Conservation (phyloP, 2,329 filamentous ascomycete species). For the Aspergillus phoenicis region DNA sequence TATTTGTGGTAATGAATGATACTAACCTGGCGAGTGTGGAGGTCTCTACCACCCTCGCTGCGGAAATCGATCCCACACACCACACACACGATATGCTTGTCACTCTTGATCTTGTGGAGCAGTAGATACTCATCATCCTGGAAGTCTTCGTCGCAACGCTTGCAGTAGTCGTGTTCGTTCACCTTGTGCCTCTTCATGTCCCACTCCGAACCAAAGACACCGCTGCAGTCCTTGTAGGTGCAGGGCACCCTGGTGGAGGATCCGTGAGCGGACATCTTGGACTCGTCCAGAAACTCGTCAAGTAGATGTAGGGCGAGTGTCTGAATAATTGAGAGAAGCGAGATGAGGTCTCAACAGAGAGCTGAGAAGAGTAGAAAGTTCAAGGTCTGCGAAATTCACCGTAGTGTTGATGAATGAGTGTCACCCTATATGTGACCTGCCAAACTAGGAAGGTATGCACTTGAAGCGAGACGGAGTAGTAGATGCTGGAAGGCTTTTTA, state of each 20-base stretch:
- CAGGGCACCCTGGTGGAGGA: constrained; percentile 42
- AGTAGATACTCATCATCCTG: constrained; percentile 47
- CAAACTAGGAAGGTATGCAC: too few relatives aligned
- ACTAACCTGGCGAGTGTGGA: constrained; percentile 56
- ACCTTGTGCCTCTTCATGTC: constrained; percentile 57
- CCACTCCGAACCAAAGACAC: constrained; percentile 48
- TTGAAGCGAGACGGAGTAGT: too few relatives aligned
- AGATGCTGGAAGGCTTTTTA: too few relatives aligned
- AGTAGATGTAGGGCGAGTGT: neutral
- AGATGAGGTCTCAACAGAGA: neutral
- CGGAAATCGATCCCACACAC: constrained; percentile 61
- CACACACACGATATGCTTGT: constrained; percentile 57
- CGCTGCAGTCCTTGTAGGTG: constrained; percentile 50
- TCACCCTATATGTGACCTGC: too few relatives aligned
- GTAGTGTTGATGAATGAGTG: neutral
- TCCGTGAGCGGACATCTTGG: constrained; percentile 12
- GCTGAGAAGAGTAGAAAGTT: too few relatives aligned
- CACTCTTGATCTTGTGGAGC: constrained; percentile 52
- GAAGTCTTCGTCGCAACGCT: constrained; percentile 50
- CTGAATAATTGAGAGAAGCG: neutral
- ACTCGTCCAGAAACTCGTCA: neutral
- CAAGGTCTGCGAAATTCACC: neutral
- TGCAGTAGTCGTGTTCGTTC: constrained; percentile 45
- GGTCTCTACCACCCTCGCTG: constrained; percentile 53
- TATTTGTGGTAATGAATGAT: neutral